Evolutionary conservation across 2,329 filamentous ascomycete genomes (phyloP).

Genomic region (Verticillium albo-atrum): DNA sequence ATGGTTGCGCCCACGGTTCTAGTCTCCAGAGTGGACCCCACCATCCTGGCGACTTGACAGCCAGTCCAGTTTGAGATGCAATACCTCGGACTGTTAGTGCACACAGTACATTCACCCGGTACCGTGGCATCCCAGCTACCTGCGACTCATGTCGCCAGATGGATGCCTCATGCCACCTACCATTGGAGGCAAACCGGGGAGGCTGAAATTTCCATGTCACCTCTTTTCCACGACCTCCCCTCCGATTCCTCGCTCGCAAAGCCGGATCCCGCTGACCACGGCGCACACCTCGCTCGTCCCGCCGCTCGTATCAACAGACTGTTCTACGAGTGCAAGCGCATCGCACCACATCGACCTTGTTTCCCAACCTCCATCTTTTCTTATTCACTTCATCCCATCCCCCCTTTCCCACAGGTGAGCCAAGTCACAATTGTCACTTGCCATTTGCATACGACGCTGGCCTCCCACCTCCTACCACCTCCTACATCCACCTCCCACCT

Average conservation of each 20-base stretch:
- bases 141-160: not conserved
- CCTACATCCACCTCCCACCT: not conserved
- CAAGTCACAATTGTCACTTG: slow-evolving; percentile 1
- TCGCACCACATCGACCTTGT: not conserved
- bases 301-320: not conserved
- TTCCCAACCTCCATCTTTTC: not conserved
- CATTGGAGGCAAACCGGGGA: not conserved
- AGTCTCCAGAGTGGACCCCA: not conserved
- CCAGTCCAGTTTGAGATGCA: too few species aligned
- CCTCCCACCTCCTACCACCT: not conserved
- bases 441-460: not conserved
- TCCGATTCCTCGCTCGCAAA: not conserved
- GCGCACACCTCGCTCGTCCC: not conserved
- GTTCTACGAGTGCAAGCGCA: not conserved
- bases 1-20: not conserved
- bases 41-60: not conserved
- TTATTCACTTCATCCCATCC: not conserved
- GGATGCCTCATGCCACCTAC: not conserved
- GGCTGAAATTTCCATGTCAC: not conserved
- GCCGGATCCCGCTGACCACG: not conserved
- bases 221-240: not conserved
- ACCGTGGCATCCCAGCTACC: not conserved
- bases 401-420: not conserved
- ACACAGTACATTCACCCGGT: not conserved
- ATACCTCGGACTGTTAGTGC: not conserved